Percentiles rank a stretch among this genome's conserved stretches.
These are phyloP conservation scores for Pythium rhizo-oryzae DNA, from an alignment of 352 stramenopile genomes.

Conservation along the genomic window DNA sequence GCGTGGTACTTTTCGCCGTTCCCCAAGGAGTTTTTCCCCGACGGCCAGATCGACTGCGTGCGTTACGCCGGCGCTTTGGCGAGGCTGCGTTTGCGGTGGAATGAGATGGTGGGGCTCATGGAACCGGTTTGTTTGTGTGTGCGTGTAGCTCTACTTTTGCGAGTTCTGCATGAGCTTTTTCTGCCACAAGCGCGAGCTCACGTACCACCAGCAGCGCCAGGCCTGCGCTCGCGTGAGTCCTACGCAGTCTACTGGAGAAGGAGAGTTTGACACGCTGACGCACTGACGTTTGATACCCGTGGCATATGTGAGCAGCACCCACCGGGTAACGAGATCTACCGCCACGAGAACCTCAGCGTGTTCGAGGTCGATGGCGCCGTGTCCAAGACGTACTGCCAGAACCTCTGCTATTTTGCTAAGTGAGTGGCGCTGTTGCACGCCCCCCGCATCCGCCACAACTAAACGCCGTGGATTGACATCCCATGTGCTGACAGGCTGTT, in stretches of 20 bases:
- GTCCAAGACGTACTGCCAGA: conserved; percentile 98
- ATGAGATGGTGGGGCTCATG: neutral
- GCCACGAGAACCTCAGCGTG: conserved; percentile 94
- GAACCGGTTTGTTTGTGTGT: neutral
- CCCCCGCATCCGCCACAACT: neutral
- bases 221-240: conserved; percentile 60
- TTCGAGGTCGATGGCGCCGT: conserved; percentile 97
- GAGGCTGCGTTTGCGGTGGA: neutral
- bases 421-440: no score
- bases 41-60: conserved; percentile 85
- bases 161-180: conserved; percentile 92
- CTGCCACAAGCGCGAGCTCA: conserved; percentile 71
- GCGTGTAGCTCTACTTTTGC: conserved; percentile 83
- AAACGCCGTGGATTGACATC: neutral
- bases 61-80: no score
- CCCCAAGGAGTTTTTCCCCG: conserved; percentile 94
- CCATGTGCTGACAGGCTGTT: conserved; percentile 79
- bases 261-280: no score
- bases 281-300: neutral
- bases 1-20: conserved; percentile 98
- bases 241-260: neutral
- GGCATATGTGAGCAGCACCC: conserved; percentile 47
- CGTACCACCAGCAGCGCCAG: conserved; percentile 64
- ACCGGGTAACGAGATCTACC: conserved; percentile 92
- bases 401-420: conserved; percentile 99